These are phyloP conservation scores for Fagopyrum esculentum DNA, from an alignment of 148 eudicot genomes.

Conservation along the genomic window DNA sequence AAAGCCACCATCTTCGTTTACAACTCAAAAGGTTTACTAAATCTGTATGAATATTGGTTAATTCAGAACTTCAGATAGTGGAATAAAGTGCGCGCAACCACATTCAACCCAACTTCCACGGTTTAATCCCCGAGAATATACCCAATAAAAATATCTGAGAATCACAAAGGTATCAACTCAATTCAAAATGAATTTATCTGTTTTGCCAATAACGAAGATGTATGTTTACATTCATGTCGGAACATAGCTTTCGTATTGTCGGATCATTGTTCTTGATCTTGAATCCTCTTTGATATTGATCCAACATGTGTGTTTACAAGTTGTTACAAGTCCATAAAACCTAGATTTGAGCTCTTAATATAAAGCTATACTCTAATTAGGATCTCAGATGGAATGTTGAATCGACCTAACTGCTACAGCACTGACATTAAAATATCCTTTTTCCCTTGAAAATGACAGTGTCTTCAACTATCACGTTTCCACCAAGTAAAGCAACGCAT, in stretches of 20 bases:
- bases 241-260: no score
- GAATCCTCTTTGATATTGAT: no score
- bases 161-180: not conserved
- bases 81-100: not conserved
- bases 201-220: not conserved
- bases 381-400: not conserved
- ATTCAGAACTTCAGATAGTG: not conserved
- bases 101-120: not conserved
- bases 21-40: not conserved
- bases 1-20: not conserved
- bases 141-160: not conserved
- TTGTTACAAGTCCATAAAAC: no score
- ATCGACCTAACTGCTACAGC: not conserved
- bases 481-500: not conserved
- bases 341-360: no score
- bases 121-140: not conserved
- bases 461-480: not conserved
- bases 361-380: no score
- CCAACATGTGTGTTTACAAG: no score
- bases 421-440: not conserved
- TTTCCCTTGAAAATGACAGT: not conserved
- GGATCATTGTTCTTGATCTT: no score
- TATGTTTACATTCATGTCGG: no score
- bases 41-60: not conserved
- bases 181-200: not conserved